These are phyloP conservation scores for Tulasnella sp. DNA, from an alignment of 768 basidiomycete species.

Conservation along the genomic window DNA sequence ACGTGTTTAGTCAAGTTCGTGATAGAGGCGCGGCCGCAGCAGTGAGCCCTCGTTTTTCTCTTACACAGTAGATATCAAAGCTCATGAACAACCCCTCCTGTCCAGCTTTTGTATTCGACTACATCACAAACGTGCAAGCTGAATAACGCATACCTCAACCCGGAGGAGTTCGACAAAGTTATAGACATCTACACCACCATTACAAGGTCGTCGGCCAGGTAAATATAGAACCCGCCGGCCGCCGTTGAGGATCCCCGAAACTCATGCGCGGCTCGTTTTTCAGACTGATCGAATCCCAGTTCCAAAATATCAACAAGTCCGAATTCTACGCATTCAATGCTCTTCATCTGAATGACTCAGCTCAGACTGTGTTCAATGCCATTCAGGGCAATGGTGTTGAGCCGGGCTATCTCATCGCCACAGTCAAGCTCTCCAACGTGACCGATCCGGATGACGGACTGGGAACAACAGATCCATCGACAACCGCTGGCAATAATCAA, in stretches of 20 bases:
- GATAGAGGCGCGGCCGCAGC: slow-evolving; percentile 81
- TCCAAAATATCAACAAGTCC: slow-evolving; percentile 55
- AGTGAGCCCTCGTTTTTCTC: slow-evolving; percentile 49
- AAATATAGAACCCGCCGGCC: slow-evolving; percentile 32
- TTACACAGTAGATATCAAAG: neutral
- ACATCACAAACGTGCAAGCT: slow-evolving; percentile 74
- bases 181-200: slow-evolving; percentile 80
- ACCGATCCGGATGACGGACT: slow-evolving; percentile 45
- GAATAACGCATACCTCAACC: slow-evolving; percentile 69
- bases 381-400: slow-evolving; percentile 49
- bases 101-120: slow-evolving; percentile 75
- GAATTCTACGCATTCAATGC: slow-evolving; percentile 64
- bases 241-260: neutral
- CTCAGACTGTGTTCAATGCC: slow-evolving; percentile 50
- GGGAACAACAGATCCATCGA: slow-evolving; percentile 41
- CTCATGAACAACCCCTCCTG: neutral
- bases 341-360: slow-evolving; percentile 59
- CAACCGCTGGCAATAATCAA: slow-evolving; percentile 31
- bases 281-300: slow-evolving; percentile 60
- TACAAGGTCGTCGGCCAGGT: slow-evolving; percentile 59
- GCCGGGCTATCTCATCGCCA: slow-evolving; percentile 71
- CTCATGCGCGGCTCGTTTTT: neutral
- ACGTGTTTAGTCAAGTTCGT: slow-evolving; percentile 81
- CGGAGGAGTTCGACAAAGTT: slow-evolving; percentile 65
- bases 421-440: slow-evolving; percentile 66